Conservation (phyloP, 441 rosid species). For the Euphorbia schlechtendalii region DNA sequence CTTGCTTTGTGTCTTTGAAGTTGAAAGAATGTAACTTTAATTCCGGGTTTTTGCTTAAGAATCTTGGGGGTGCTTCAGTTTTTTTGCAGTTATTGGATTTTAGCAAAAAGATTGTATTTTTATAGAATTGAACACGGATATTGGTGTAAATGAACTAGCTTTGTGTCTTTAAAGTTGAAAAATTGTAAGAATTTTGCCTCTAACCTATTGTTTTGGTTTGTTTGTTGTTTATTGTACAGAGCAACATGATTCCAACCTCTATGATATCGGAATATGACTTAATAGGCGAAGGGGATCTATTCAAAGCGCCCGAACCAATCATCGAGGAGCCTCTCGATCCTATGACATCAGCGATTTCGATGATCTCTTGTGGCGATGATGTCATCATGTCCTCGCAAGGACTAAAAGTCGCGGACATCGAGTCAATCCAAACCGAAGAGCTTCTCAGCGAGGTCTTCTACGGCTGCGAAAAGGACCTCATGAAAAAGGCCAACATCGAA, state of each 20-base stretch:
- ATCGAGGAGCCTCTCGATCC: constrained; percentile 79
- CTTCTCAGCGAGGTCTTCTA: constrained; percentile 63
- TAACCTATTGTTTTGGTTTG: too few species aligned
- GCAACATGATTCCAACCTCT: constrained; percentile 39
- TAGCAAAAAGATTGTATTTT: background rate
- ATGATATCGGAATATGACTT: constrained; percentile 69
- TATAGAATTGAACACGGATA: background rate
- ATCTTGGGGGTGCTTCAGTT: background rate
- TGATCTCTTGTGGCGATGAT: constrained; percentile 79
- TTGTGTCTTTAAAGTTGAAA: background rate
- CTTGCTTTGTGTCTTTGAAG: background rate
- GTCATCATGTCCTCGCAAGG: constrained; percentile 52
- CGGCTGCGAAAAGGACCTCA: constrained; percentile 78
- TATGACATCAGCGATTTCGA: constrained; percentile 61
- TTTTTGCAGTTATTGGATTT: too few species aligned
- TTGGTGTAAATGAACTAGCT: background rate
- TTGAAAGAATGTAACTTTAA: background rate
- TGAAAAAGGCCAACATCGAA: constrained; percentile 62
- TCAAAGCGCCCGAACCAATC: constrained; percentile 86
- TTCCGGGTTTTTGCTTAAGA: background rate
- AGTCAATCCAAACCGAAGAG: constrained; percentile 63
- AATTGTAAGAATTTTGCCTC: too few species aligned
- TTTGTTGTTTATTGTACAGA: too few species aligned
- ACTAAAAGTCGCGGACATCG: constrained; percentile 53
- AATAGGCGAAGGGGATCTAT: constrained; percentile 86